Base-by-base conservation (phyloP, 2,329 filamentous ascomycete genomes). In the Trichophyton mentagrophytes region DNA sequence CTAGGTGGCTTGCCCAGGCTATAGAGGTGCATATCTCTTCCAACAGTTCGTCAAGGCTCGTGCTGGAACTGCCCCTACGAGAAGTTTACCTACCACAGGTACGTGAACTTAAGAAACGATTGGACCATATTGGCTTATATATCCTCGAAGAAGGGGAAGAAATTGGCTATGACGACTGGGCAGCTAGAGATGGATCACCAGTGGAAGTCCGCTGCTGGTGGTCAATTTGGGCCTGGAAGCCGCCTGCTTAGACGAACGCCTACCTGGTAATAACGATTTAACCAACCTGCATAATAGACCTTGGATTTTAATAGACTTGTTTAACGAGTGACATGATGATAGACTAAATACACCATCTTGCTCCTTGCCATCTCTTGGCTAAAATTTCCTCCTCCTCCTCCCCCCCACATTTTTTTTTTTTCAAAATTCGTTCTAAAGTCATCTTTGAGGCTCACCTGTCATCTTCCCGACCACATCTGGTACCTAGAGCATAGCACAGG, bases 31-130 rank as follows among this genome's bases (percentile, higher is more conserved):
- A 90, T 74, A 78, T 96, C 9, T 80, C 79, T 7, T 73, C 77
- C 13, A 78, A 77, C 2, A 61, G 71, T 0, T 75, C 80, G 30
- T 82, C 89, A 1, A 80, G 87, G 40, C 86, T 87, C 1, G 78
- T 96, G 9, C 77, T 93, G 51, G 92, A 95, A 76, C 83, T 95
- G 49, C 92, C 92, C 0, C 78, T 90, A 60, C 80, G 93, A 42
- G 87, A 91, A 64, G 79, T 80, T 7, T 87, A 85, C 63, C 75
- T 80, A 44, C 73, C 73, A 6, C 84, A 96, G 63, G 78, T 86
- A 9, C 72, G 78, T 3, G 78, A 82, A 11, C 85, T 96, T 65
- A 80, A 80, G 47, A 70, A 77, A 7, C 77, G 79, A 25, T 85
- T 96, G 83, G 68, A 70, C 7, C 71, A 74, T 1, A 73, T 82